Evolutionary conservation across 768 basidiomycete genomes (phyloP).

Genomic region (Tylopilus sp.): DNA sequence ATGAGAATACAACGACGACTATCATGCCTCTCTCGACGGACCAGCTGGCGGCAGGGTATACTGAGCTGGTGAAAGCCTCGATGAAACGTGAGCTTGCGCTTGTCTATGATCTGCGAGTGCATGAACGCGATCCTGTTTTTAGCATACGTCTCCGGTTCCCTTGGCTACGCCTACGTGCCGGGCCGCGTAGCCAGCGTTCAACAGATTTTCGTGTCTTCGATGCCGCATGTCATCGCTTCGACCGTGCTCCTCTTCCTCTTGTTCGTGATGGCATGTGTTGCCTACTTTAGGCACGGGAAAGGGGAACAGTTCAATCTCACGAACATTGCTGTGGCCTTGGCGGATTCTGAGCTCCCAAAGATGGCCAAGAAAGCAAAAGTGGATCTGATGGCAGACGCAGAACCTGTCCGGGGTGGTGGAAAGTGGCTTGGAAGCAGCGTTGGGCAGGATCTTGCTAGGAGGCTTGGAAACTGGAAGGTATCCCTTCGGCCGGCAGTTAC

Average conservation of each 20-base stretch:
- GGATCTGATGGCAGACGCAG: background rate
- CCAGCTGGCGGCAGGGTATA: constrained; percentile 8
- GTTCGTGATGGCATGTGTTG: background rate
- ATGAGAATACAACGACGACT: constrained; percentile 4
- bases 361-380: constrained; percentile 3
- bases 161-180: constrained; percentile 13
- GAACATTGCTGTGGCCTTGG: constrained; percentile 10
- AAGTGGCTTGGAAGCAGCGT: background rate
- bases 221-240: constrained; percentile 12
- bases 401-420: background rate
- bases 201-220: constrained; percentile 13
- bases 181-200: constrained; percentile 10
- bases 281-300: constrained; percentile 9
- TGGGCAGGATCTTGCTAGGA: constrained; percentile 6
- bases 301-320: constrained; percentile 14
- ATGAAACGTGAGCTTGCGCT: constrained; percentile 14
- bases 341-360: constrained; percentile 6
- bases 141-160: constrained; percentile 13
- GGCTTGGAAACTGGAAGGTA: constrained; percentile 5
- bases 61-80: constrained; percentile 9
- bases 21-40: constrained; percentile 5
- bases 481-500: background rate
- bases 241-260: background rate
- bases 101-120: background rate
- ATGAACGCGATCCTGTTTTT: background rate